These are phyloP conservation scores for Carpinus viminea DNA, from an alignment of 306 rosid genomes.

Conservation along the genomic window DNA sequence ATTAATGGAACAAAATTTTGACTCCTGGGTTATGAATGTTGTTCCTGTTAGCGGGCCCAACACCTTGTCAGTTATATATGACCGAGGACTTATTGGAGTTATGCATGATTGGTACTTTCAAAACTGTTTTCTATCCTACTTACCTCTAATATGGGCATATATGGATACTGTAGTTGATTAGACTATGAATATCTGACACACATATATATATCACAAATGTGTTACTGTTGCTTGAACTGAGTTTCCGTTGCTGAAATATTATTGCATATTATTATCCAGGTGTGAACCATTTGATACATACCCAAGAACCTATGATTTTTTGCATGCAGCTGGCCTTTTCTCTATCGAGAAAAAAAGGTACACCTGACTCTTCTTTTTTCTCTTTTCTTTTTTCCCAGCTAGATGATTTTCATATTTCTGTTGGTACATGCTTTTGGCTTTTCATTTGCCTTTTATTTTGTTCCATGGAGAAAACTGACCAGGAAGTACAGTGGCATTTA, in stretches of 20 bases:
- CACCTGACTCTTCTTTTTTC: conserved; percentile 22
- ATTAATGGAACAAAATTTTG: conserved; percentile 46
- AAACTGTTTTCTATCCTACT: conserved; percentile 8
- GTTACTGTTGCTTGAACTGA: neutral
- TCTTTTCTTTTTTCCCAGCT: conserved; percentile 7
- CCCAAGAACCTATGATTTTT: conserved; percentile 91
- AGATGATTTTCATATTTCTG: conserved; percentile 13
- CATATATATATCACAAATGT: neutral
- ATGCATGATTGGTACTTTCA: conserved; percentile 84
- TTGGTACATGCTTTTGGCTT: neutral
- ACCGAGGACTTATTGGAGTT: conserved; percentile 94
- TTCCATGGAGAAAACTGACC: neutral
- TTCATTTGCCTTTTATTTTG: neutral
- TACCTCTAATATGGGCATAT: conserved; percentile 13
- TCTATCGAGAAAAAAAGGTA: conserved; percentile 87
- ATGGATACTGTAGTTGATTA: neutral
- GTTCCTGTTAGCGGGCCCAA: conserved; percentile 93
- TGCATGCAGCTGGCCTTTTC: conserved; percentile 85
- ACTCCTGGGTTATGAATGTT: conserved; percentile 92
- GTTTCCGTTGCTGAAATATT: neutral
- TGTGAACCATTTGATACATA: conserved; percentile 96
- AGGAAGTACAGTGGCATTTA: neutral
- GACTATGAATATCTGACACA: neutral
- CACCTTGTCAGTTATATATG: conserved; percentile 91
- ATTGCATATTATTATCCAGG: conserved; percentile 47